Evolutionary conservation across 495 filamentous ascomycete genomes (phyloP).

Genomic region (Saxophila tyrrhenica): DNA sequence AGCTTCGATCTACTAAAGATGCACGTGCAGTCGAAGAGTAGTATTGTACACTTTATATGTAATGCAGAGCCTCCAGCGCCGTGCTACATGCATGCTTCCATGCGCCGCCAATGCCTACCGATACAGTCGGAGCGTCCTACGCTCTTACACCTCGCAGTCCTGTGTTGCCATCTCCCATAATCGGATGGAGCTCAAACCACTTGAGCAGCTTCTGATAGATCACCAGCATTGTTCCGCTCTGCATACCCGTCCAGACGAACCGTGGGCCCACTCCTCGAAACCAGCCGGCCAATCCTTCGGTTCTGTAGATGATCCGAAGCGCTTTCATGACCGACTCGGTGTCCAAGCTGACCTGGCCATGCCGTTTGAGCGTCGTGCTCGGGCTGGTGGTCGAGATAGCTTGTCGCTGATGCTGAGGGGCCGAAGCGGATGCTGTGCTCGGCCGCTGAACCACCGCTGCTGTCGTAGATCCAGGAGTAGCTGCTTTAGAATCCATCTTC

Average conservation of each 20-base stretch:
- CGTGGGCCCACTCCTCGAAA: conserved; percentile 92
- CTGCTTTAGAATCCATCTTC: conserved; percentile 8
- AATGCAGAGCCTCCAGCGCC: too few relatives aligned
- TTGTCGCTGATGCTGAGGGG: conserved; percentile 30
- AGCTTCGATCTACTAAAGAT: too few relatives aligned
- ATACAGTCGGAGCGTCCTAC: not conserved
- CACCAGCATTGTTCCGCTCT: conserved; percentile 94
- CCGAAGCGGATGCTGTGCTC: not conserved
- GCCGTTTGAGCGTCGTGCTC: conserved; percentile 62
- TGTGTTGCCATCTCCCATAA: not conserved
- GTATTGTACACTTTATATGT: not conserved
- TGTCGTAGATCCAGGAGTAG: not conserved
- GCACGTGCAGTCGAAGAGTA: too few relatives aligned
- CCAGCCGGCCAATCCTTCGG: conserved; percentile 79
- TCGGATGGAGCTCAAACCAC: conserved; percentile 40
- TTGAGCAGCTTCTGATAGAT: conserved; percentile 82
- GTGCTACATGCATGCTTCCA: not conserved
- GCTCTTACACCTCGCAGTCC: not conserved
- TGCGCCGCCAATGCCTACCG: not conserved
- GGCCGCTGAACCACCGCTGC: not conserved
- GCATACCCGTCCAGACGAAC: conserved; percentile 93
- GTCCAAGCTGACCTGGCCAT: conserved; percentile 63
- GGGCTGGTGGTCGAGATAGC: conserved; percentile 78
- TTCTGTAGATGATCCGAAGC: conserved; percentile 72
- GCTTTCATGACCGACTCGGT: conserved; percentile 83